These are phyloP conservation scores for Amanita jacksonii DNA, from an alignment of 768 basidiomycete genomes.

Conservation along the genomic window DNA sequence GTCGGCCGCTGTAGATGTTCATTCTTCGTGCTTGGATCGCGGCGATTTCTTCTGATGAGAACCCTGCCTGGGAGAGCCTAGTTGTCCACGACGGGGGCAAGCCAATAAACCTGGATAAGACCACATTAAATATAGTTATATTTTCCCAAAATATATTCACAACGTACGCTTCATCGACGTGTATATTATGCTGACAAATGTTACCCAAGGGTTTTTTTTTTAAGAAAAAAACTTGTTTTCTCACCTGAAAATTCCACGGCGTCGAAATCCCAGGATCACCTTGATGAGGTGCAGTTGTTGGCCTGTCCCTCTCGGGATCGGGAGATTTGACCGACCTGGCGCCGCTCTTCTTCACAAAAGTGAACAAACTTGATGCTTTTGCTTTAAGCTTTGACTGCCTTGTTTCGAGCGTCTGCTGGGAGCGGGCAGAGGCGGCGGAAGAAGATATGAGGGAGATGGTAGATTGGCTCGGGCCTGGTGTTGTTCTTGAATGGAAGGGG, in stretches of 20 bases:
- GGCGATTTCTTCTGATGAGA: constrained; percentile 58
- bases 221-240: constrained; percentile 12
- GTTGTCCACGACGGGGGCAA: constrained; percentile 69
- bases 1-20: constrained; percentile 27
- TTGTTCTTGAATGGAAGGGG: no score
- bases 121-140: background rate
- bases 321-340: constrained; percentile 20
- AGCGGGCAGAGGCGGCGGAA: constrained; percentile 21
- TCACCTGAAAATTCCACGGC: constrained; percentile 72
- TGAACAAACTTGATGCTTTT: constrained; percentile 32
- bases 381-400: constrained; percentile 16
- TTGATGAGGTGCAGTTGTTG: constrained; percentile 14
- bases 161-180: constrained; percentile 66
- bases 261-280: constrained; percentile 56
- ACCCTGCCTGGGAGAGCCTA: constrained; percentile 51
- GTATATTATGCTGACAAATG: constrained; percentile 54
- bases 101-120: constrained; percentile 40
- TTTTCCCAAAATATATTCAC: constrained; percentile 1
- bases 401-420: constrained; percentile 15
- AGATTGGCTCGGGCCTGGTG: constrained; percentile 24
- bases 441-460: constrained; percentile 30
- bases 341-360: constrained; percentile 29
- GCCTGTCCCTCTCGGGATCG: constrained; percentile 8
- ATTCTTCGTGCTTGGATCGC: constrained; percentile 39
- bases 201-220: background rate